Evolutionary conservation across 768 basidiomycete genomes (phyloP).

Genomic region (Sarcodon aspratus): DNA sequence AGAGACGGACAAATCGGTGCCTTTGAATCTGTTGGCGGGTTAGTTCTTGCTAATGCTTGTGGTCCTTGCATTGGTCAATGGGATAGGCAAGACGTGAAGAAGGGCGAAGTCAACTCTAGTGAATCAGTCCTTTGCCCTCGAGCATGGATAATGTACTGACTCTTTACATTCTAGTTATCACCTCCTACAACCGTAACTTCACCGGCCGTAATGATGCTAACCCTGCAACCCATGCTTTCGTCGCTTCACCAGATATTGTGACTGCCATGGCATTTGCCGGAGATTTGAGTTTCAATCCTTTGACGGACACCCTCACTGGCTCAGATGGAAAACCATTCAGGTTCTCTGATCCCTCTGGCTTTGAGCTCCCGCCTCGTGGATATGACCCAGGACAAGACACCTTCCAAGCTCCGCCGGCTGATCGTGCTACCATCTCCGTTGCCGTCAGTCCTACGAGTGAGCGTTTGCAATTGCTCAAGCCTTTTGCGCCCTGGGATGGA

Average conservation of each 20-base stretch:
- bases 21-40: constrained; percentile 81
- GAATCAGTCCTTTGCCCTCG: constrained; percentile 7
- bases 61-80: constrained; percentile 99
- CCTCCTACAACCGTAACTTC: constrained; percentile 99
- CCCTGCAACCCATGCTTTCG: constrained; percentile 96
- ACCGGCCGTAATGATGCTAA: constrained; percentile 99
- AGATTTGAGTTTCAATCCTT: constrained; percentile 90
- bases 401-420: constrained; percentile 87
- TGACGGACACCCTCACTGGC: constrained; percentile 82
- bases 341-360: constrained; percentile 85
- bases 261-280: constrained; percentile 97
- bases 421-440: constrained; percentile 77
- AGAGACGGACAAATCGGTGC: constrained; percentile 88
- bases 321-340: constrained; percentile 94
- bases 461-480: constrained; percentile 82
- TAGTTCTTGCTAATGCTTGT: constrained; percentile 96
- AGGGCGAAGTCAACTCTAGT: constrained; percentile 96
- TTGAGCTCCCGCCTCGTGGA: constrained; percentile 89
- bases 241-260: constrained; percentile 89
- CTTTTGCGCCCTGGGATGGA: constrained; percentile 90
- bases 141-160: background rate
- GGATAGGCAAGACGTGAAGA: constrained; percentile 95
- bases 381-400: constrained; percentile 97
- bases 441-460: constrained; percentile 79
- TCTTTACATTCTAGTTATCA: constrained; percentile 58